A percentile compares a stretch with the other conserved stretches of the same genome.
phyloP scores from a whole-genome alignment of 2,329 filamentous ascomycete species.

The Pseudogymnoascus sp. region DNA sequence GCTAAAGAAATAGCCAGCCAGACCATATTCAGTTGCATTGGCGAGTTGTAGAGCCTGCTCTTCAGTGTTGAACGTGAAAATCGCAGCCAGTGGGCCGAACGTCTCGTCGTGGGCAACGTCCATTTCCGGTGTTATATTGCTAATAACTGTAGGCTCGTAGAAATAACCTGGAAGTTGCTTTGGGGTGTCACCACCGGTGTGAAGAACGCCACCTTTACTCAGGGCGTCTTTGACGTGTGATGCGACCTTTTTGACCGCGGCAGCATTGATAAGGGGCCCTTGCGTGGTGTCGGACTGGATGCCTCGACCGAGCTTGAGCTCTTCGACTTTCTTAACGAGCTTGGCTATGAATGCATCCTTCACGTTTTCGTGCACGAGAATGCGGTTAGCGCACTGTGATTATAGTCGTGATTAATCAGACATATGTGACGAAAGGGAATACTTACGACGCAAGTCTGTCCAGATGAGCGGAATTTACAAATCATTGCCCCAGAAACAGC shows the following conservation, averaged over 20 bases:
- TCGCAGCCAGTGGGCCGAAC: slow-evolving; percentile 54
- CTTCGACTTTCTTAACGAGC: slow-evolving; percentile 42
- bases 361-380: slow-evolving; percentile 55
- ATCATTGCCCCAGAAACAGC: slow-evolving; percentile 40
- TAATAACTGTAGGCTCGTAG: slow-evolving; percentile 59
- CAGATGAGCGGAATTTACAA: slow-evolving; percentile 51
- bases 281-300: slow-evolving; percentile 47
- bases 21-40: slow-evolving; percentile 53
- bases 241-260: slow-evolving; percentile 46
- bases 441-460: slow-evolving; percentile 52
- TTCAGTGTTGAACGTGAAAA: slow-evolving; percentile 58
- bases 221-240: slow-evolving; percentile 56
- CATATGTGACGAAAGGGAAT: too few species aligned
- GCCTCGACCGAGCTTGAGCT: slow-evolving; percentile 54
- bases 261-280: slow-evolving; percentile 50
- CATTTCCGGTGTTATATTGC: slow-evolving; percentile 51
- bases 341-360: slow-evolving; percentile 51
- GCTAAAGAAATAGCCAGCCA: slow-evolving; percentile 60
- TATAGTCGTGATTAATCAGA: too few species aligned
- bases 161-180: slow-evolving; percentile 49
- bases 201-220: slow-evolving; percentile 52
- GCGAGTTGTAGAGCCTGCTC: slow-evolving; percentile 51
- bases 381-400: slow-evolving; percentile 41
- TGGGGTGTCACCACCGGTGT: slow-evolving; percentile 51
- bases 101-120: slow-evolving; percentile 45